Conservation (phyloP, 768 basidiomycete genomes). For the Scleroderma bovista region DNA sequence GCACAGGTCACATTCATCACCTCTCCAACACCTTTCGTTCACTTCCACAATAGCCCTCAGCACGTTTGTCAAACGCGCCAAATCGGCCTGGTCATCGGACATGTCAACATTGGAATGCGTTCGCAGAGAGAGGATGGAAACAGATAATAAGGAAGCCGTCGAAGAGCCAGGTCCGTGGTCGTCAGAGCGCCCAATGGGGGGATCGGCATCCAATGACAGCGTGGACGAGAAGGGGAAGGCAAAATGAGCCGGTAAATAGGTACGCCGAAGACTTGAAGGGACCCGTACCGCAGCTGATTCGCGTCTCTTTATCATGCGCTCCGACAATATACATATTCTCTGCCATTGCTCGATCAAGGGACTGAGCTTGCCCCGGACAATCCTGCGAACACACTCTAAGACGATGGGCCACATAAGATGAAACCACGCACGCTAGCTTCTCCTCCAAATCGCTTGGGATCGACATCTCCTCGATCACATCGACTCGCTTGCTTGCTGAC, state of each 20-base stretch:
- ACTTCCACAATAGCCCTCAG: conserved; percentile 73
- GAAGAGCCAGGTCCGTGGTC: conserved; percentile 12
- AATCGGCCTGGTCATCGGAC: conserved; percentile 61
- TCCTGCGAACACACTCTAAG: conserved; percentile 34
- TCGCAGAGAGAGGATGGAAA: conserved; percentile 9
- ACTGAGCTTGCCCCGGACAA: conserved; percentile 69
- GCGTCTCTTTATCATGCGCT: conserved; percentile 84
- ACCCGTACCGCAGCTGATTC: conserved; percentile 88
- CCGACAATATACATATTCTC: conserved; percentile 78
- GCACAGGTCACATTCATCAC: conserved; percentile 76
- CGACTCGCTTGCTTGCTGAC: conserved; percentile 70
- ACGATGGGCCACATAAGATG: conserved; percentile 1
- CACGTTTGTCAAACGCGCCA: conserved; percentile 78
- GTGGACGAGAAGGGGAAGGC: conserved; percentile 46
- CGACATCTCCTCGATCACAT: conserved; percentile 81
- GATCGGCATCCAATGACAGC: conserved; percentile 25
- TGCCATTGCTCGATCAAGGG: conserved; percentile 89
- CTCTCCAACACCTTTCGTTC: conserved; percentile 78
- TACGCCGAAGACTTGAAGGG: conserved; percentile 53
- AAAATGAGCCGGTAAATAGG: conserved; percentile 68
- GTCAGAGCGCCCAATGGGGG: conserved; percentile 21
- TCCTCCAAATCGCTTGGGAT: conserved; percentile 92
- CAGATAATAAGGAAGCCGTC: conserved; percentile 9
- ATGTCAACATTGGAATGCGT: conserved; percentile 17
- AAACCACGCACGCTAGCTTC: conserved; percentile 61